Evolutionary conservation across 495 filamentous ascomycete genomes (phyloP), one percentile per base, ranked within the genome.

Genomic region (Acidomyces sp.): DNA sequence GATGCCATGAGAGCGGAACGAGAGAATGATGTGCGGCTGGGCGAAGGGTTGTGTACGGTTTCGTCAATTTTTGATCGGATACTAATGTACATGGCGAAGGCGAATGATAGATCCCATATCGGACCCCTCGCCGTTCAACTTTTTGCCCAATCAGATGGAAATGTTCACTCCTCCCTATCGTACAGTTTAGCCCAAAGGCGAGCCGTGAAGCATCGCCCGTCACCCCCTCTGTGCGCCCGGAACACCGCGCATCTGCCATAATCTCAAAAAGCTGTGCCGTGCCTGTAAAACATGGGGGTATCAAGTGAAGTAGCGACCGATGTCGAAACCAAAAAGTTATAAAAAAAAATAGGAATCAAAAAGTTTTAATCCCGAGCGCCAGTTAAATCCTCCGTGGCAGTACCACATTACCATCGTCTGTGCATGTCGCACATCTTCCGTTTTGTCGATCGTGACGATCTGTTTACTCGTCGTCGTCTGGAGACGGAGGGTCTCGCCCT

Each of bases 401-500:
- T n/a, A n/a, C n/a, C n/a, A n/a, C n/a, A n/a, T n/a, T n/a, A n/a
- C 9, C 26, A 29, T 29, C 26, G 26, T 29, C 26, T 29, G 26
- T 29, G 9, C 13, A 9, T 29, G 26, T 9, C 26, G 26, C 26
- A 13, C 26, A 28, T 28, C 7, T 28, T 28, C 26, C 26, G 26
- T 28, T 7, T 7, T 28, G 26, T 28, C 13, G 26, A 7, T 7
- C 26, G 26, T 27, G 29, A 9, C 28, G 29, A 22, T 34, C 21
- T 27, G 18, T 36, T 43, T 28, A 36, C 15, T 46, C 39, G 32
- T 54, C 46, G 21, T 63, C 61, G 28, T 61, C 58, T 1, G 61
- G 58, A 20, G 61, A 64, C 6, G 60, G 56, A 18, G 55, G 48
- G 27, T 70, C 69, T 35, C 63, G 67, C 11, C 43, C 48, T 51